A percentile compares a stretch with the other conserved stretches of the same genome.
phyloP scores from a whole-genome alignment of 306 rosid genomes.

The Cicer pinnatifidum region DNA sequence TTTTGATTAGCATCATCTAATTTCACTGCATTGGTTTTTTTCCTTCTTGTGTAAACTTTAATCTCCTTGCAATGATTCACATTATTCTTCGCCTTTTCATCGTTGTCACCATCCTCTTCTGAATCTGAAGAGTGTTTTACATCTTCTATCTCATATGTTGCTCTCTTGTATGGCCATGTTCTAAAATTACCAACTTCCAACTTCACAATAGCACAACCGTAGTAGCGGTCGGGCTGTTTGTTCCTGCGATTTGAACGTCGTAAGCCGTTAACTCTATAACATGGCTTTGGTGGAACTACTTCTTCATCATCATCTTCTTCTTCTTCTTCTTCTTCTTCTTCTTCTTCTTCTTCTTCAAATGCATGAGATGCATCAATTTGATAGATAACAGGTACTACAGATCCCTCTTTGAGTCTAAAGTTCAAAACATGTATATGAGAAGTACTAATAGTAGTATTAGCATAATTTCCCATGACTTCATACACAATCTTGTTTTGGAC shows the following conservation, averaged over 20 bases:
- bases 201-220: constrained; percentile 59
- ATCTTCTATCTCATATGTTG: not conserved
- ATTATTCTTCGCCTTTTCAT: constrained; percentile 36
- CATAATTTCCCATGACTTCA: constrained; percentile 56
- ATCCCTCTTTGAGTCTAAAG: constrained; percentile 57
- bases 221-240: constrained; percentile 75
- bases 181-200: constrained; percentile 60
- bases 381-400: constrained; percentile 52
- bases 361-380: constrained; percentile 42
- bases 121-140: constrained; percentile 23
- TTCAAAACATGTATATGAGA: constrained; percentile 52
- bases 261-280: constrained; percentile 49
- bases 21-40: not conserved
- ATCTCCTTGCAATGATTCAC: constrained; percentile 29
- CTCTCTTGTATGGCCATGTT: constrained; percentile 50
- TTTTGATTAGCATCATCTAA: not conserved
- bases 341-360: not conserved
- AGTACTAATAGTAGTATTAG: constrained; percentile 30
- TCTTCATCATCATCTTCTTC: constrained; percentile 36
- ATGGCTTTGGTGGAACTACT: not conserved
- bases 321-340: constrained; percentile 37
- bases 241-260: constrained; percentile 84
- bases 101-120: constrained; percentile 26
- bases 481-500: constrained; percentile 67
- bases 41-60: constrained; percentile 37